phyloP scores from a whole-genome alignment of 2,329 filamentous ascomycete species.

The Fusarium proliferatum region DNA sequence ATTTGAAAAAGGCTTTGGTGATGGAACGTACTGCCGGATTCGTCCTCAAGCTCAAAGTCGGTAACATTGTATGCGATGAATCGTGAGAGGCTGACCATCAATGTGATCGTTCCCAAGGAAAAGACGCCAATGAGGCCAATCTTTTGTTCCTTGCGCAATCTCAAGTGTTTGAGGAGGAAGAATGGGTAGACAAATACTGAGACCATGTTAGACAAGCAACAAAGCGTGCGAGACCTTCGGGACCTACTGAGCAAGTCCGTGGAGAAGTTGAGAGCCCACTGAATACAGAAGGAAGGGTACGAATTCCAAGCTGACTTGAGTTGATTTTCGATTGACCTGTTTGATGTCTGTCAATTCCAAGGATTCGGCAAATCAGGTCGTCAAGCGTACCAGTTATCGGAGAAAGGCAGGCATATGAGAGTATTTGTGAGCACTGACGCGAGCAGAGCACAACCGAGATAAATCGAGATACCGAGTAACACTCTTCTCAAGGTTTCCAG shows the following conservation, averaged over 20 bases:
- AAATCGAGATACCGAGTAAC: not conserved
- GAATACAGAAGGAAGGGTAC: slow-evolving; percentile 4
- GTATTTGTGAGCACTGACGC: slow-evolving; percentile 15
- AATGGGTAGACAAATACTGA: slow-evolving; percentile 9
- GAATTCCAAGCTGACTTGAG: slow-evolving; percentile 16
- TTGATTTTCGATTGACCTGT: slow-evolving; percentile 18
- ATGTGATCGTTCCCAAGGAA: slow-evolving; percentile 9
- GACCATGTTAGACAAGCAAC: not conserved
- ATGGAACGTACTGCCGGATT: slow-evolving; percentile 2
- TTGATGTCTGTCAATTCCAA: not conserved
- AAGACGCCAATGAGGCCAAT: slow-evolving; percentile 13
- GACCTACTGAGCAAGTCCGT: slow-evolving; percentile 6
- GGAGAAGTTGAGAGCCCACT: slow-evolving; percentile 18
- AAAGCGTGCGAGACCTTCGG: rapidly evolving
- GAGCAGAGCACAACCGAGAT: not conserved
- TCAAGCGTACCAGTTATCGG: not conserved
- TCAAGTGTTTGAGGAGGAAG: slow-evolving; percentile 13
- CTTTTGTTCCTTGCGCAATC: slow-evolving; percentile 8
- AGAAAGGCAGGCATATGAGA: slow-evolving; percentile 1
- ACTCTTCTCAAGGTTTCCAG: not conserved
- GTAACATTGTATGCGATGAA: slow-evolving; percentile 20
- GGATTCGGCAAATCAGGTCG: rapidly evolving
- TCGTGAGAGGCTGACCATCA: slow-evolving; percentile 3
- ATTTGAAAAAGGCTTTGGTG: too few species aligned
- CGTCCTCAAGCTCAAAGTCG: slow-evolving; percentile 14